Conservation (phyloP, 306 rosid genomes). For the Rosa multiflora region DNA sequence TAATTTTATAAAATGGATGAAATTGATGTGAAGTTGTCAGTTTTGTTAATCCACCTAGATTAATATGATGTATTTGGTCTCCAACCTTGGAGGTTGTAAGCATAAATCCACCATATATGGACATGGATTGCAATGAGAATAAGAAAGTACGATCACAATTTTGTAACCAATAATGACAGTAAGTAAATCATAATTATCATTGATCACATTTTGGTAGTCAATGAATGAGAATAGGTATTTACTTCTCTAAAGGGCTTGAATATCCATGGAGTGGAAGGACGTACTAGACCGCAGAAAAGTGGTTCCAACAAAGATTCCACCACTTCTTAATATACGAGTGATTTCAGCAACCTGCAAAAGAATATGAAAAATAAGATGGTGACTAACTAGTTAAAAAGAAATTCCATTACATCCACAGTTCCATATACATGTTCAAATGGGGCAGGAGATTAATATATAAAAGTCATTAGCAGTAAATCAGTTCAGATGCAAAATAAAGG, state of each 20-base stretch:
- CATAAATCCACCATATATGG: neutral
- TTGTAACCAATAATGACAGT: too few relatives aligned
- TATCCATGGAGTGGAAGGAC: constrained; percentile 60
- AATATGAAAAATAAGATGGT: neutral
- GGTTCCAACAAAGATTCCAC: constrained; percentile 84
- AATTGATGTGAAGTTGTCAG: neutral
- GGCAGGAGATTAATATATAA: constrained; percentile 9
- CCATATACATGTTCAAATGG: neutral
- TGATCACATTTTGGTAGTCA: constrained; percentile 3
- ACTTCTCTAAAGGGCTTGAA: constrained; percentile 59
- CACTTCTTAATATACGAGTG: constrained; percentile 70
- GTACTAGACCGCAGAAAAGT: constrained; percentile 77
- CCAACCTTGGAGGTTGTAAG: neutral
- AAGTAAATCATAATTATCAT: neutral
- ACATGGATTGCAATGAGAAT: neutral
- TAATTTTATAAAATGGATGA: neutral
- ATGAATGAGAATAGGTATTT: constrained; percentile 9
- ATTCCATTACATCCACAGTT: neutral
- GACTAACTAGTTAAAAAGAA: too few relatives aligned
- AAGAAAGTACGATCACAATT: neutral
- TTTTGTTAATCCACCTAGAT: neutral
- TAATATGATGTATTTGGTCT: too few relatives aligned
- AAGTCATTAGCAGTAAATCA: neutral
- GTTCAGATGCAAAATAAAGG: neutral
- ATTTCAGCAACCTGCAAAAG: constrained; percentile 65